phyloP scores from a whole-genome alignment of 129 eudicot genomes.

The Lonicera japonica region DNA sequence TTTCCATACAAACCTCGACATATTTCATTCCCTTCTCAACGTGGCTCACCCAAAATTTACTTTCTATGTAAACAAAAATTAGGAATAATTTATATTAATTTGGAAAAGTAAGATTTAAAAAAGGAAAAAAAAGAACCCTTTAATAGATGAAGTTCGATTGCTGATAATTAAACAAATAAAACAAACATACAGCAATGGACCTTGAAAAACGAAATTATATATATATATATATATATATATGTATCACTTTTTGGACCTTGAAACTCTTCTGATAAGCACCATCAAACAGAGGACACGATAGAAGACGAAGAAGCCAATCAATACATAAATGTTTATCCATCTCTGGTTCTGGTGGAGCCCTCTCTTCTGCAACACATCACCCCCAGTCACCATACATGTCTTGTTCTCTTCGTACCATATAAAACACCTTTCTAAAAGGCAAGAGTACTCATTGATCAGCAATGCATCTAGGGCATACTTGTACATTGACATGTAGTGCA shows the following conservation, averaged over 20 bases:
- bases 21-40: too few species aligned
- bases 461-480: slow-evolving; percentile 82
- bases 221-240: too few species aligned
- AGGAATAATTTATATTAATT: too few species aligned
- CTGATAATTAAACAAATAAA: neutral
- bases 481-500: slow-evolving; percentile 93
- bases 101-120: too few species aligned
- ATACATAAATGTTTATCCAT: slow-evolving; percentile 69
- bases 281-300: slow-evolving; percentile 75
- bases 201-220: neutral
- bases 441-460: slow-evolving; percentile 84
- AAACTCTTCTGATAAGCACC: slow-evolving; percentile 82
- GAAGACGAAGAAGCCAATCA: slow-evolving; percentile 73
- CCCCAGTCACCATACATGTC: slow-evolving; percentile 76
- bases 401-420: slow-evolving; percentile 69
- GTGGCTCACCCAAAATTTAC: too few species aligned
- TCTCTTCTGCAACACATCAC: slow-evolving; percentile 71
- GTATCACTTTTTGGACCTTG: slow-evolving; percentile 59
- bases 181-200: neutral
- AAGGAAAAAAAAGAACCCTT: too few species aligned
- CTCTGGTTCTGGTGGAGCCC: slow-evolving; percentile 79
- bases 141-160: too few species aligned
- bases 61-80: too few species aligned
- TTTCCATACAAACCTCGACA: too few species aligned
- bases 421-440: slow-evolving; percentile 61